Conservation (phyloP, 2,329 filamentous ascomycete genomes). For the Talaromyces funiculosus region DNA sequence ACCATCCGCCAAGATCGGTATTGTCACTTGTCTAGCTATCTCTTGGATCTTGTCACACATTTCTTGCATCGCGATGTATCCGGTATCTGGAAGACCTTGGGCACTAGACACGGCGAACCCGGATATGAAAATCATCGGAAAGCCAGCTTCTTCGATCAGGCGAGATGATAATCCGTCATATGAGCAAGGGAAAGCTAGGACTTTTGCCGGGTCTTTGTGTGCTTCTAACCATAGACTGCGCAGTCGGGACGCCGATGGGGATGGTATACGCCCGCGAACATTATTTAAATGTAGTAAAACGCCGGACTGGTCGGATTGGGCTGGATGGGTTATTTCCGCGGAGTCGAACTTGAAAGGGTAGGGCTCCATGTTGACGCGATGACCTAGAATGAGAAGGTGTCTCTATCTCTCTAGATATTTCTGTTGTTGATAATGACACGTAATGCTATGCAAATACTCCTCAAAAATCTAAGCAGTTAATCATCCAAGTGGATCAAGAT, state of each 20-base stretch:
- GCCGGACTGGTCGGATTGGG: neutral
- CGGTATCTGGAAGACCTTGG: constrained; percentile 44
- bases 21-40: constrained; percentile 29
- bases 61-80: constrained; percentile 47
- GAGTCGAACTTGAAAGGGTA: constrained; percentile 11
- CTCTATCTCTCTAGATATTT: neutral
- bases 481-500: neutral
- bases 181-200: constrained; percentile 40
- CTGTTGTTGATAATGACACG: neutral
- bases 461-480: neutral
- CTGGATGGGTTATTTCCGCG: neutral
- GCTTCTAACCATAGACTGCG: constrained; percentile 39
- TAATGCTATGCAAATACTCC: neutral
- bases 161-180: constrained; percentile 44
- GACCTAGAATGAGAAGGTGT: neutral
- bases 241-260: constrained; percentile 17
- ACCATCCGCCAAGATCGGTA: constrained; percentile 52
- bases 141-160: constrained; percentile 43
- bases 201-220: constrained; percentile 38
- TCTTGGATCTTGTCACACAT: constrained; percentile 45
- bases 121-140: constrained; percentile 42
- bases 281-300: constrained; percentile 3
- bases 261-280: constrained; percentile 10
- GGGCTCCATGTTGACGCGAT: constrained; percentile 3
- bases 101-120: constrained; percentile 40